Evolutionary conservation across 139 green algal genomes (phyloP).

Genomic region (Spirogloea muscicola): DNA sequence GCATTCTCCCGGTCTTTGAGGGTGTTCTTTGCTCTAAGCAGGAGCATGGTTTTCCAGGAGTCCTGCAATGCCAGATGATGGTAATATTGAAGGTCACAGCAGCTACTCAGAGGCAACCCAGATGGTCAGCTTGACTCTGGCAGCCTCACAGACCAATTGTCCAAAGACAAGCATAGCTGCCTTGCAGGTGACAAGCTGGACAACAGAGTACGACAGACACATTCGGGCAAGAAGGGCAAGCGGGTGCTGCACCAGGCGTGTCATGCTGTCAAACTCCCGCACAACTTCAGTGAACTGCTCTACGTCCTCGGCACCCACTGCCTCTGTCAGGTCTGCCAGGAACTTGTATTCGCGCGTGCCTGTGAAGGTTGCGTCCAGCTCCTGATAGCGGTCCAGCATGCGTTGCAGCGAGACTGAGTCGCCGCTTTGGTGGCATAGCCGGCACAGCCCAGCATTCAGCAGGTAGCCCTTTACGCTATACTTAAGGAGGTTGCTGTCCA

Average conservation of each 20-base stretch:
- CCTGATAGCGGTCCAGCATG: conserved; percentile 49
- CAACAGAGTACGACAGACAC: too few species aligned
- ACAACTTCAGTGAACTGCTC: conserved; percentile 77
- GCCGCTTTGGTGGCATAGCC: conserved; percentile 55
- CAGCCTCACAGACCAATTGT: background rate
- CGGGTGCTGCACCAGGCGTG: conserved; percentile 58
- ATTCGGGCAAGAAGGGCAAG: too few species aligned
- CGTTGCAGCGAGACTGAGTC: conserved; percentile 51
- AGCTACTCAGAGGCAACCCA: background rate
- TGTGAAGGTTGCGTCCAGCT: conserved; percentile 41
- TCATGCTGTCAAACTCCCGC: conserved; percentile 85
- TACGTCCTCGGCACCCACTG: conserved; percentile 64
- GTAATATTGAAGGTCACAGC: conserved; percentile 3
- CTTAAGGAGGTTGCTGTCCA: conserved; percentile 95
- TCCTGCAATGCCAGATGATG: conserved; percentile 14
- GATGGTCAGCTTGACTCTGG: background rate
- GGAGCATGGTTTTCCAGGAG: conserved; percentile 39
- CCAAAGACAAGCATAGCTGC: too few species aligned
- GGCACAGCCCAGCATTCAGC: conserved; percentile 87
- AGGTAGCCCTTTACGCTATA: conserved; percentile 89
- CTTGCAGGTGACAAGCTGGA: too few species aligned
- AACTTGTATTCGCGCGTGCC: conserved; percentile 49
- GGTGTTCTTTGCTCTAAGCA: conserved; percentile 25
- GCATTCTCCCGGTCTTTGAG: too few species aligned
- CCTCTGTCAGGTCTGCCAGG: conserved; percentile 53